These are phyloP conservation scores for Pestalotiopsis fici DNA, from an alignment of 2,329 filamentous ascomycete genomes.

Conservation along the genomic window DNA sequence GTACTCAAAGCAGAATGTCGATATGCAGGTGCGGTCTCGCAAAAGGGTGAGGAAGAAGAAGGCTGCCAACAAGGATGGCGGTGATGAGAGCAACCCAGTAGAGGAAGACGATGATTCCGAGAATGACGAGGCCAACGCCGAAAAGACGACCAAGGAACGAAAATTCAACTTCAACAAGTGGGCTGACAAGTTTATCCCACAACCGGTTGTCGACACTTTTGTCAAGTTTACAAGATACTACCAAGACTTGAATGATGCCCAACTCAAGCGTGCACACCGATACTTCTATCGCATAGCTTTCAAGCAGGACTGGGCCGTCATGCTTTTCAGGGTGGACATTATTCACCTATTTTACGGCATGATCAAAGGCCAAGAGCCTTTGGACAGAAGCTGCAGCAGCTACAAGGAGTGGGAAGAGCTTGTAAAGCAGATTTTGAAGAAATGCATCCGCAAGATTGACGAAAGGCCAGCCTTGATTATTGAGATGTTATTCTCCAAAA, in stretches of 20 bases:
- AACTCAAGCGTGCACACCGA: constrained; percentile 88
- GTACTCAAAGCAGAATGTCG: constrained; percentile 92
- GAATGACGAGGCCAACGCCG: constrained; percentile 71
- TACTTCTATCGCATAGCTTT: constrained; percentile 95
- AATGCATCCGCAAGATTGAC: constrained; percentile 80
- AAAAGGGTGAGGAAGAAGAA: constrained; percentile 75
- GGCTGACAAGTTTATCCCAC: constrained; percentile 75
- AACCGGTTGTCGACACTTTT: constrained; percentile 88
- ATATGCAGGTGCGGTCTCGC: constrained; percentile 88
- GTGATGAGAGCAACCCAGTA: constrained; percentile 48
- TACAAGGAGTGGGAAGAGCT: constrained; percentile 93
- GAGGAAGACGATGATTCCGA: constrained; percentile 69
- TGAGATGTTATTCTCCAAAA: constrained; percentile 94
- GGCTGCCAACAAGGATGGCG: constrained; percentile 44
- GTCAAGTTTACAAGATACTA: constrained; percentile 79
- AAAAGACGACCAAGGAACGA: constrained; percentile 74
- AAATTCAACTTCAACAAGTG: constrained; percentile 94
- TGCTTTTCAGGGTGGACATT: constrained; percentile 90
- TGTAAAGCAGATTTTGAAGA: constrained; percentile 78
- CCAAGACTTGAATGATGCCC: constrained; percentile 73
- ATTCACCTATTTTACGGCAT: constrained; percentile 85
- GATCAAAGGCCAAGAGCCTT: constrained; percentile 81
- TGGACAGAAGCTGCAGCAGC: constrained; percentile 66
- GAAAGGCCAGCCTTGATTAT: constrained; percentile 83
- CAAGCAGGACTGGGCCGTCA: constrained; percentile 87